Evolutionary conservation across 2,329 filamentous ascomycete species (phyloP).

Genomic region (Fusarium sp.): DNA sequence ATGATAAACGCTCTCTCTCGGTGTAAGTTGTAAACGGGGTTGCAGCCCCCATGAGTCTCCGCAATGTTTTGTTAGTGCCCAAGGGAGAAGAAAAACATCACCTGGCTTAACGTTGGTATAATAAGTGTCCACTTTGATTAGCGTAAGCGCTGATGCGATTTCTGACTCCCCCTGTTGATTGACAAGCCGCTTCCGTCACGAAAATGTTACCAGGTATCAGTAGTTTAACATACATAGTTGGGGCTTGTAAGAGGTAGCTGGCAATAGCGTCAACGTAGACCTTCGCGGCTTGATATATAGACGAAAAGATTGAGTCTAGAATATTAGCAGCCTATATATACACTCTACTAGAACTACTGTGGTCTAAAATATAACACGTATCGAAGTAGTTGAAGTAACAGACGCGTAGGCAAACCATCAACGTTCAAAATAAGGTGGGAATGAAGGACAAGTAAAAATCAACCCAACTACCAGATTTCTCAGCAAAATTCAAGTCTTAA

Average conservation of each 20-base stretch:
- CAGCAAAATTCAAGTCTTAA: slow-evolving; percentile 21
- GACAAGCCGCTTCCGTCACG: slow-evolving; percentile 11
- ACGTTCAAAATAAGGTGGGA: background rate
- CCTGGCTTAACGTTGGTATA: slow-evolving; percentile 23
- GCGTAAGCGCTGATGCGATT: slow-evolving; percentile 9
- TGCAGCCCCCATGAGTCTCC: slow-evolving; percentile 17
- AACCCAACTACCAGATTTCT: slow-evolving; percentile 12
- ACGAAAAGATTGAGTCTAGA: too few species aligned
- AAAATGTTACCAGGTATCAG: slow-evolving; percentile 4
- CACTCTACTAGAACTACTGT: background rate
- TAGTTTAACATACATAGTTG: background rate
- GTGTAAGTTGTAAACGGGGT: slow-evolving; percentile 7
- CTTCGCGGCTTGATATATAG: background rate
- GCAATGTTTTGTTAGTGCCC: slow-evolving; percentile 1
- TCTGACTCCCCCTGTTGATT: slow-evolving; percentile 2
- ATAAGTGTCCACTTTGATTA: slow-evolving; percentile 11
- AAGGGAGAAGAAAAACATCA: slow-evolving; percentile 10
- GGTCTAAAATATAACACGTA: background rate
- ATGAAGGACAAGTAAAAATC: slow-evolving; percentile 13
- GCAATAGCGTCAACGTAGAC: background rate
- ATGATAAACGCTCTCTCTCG: background rate
- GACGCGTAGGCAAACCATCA: slow-evolving; percentile 10
- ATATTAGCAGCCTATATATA: background rate
- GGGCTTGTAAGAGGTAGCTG: background rate
- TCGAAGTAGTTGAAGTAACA: background rate